phyloP scores from a whole-genome alignment of 2,329 filamentous ascomycete genomes.

The Apiospora koreana region DNA sequence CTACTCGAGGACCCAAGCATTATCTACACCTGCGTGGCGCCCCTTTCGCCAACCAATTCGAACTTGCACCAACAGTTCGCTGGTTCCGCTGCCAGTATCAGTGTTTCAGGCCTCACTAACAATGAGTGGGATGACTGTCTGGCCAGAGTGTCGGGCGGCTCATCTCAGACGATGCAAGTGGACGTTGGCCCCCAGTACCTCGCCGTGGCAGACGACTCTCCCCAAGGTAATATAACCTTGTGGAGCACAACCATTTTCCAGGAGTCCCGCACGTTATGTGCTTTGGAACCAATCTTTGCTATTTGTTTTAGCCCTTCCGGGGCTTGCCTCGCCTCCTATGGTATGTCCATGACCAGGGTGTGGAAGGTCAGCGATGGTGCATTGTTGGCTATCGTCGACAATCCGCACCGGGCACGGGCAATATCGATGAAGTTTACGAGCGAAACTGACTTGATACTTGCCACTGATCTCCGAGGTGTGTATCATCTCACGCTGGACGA shows the following conservation, averaged over 20 bases:
- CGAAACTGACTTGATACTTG: neutral
- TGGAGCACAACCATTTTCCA: neutral
- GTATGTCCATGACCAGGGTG: neutral
- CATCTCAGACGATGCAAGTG: slow-evolving; percentile 13
- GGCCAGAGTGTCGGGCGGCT: slow-evolving; percentile 15
- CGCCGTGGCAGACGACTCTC: slow-evolving; percentile 11
- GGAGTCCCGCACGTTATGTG: neutral
- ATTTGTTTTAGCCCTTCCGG: neutral
- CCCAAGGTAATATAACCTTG: neutral
- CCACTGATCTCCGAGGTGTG: neutral
- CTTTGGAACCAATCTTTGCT: neutral
- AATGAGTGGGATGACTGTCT: slow-evolving; percentile 18
- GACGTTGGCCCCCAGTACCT: slow-evolving; percentile 15
- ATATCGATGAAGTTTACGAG: neutral
- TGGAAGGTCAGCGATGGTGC: neutral
- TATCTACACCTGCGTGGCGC: slow-evolving; percentile 12
- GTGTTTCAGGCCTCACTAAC: neutral
- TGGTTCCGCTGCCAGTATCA: neutral
- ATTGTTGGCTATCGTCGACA: neutral
- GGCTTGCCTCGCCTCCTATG: neutral
- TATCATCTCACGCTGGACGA: neutral
- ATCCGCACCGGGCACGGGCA: neutral
- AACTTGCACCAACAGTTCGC: slow-evolving; percentile 7
- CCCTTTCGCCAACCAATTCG: slow-evolving; percentile 7
- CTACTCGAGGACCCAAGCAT: slow-evolving; percentile 10